These are phyloP conservation scores for Pouteria campechiana DNA, from an alignment of 179 eudicot genomes.

Conservation along the genomic window DNA sequence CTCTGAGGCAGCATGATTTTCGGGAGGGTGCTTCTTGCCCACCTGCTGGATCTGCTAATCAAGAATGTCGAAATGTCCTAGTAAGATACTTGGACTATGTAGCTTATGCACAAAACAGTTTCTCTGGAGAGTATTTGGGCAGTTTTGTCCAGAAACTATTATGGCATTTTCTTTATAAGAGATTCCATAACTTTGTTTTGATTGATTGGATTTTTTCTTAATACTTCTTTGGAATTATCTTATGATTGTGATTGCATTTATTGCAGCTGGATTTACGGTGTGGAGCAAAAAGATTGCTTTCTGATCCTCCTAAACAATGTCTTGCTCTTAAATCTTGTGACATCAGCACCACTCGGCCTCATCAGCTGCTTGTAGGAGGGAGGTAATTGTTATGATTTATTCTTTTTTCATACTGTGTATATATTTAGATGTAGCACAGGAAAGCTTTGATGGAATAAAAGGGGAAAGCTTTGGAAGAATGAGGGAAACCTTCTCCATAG, in stretches of 20 bases:
- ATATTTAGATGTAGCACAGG: too few species aligned
- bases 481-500: too few species aligned
- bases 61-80: constrained; percentile 85
- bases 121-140: too few species aligned
- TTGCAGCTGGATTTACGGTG: constrained; percentile 89
- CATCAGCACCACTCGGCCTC: constrained; percentile 76
- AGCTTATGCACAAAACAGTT: too few species aligned
- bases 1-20: constrained; percentile 91
- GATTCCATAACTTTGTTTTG: not conserved
- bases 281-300: constrained; percentile 77
- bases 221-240: not conserved
- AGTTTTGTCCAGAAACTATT: too few species aligned
- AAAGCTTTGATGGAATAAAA: too few species aligned
- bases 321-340: constrained; percentile 85
- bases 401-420: not conserved
- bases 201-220: not conserved
- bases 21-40: constrained; percentile 93
- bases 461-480: too few species aligned
- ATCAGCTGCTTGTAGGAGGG: constrained; percentile 94
- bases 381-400: constrained; percentile 38
- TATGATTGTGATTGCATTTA: too few species aligned
- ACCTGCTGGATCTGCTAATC: constrained; percentile 72
- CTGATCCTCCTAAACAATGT: constrained; percentile 77
- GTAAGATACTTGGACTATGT: too few species aligned
- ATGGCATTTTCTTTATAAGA: too few species aligned